These are phyloP conservation scores for Aechmea fasciata DNA, from an alignment of 176 grass and related monocot genomes.

Conservation along the genomic window DNA sequence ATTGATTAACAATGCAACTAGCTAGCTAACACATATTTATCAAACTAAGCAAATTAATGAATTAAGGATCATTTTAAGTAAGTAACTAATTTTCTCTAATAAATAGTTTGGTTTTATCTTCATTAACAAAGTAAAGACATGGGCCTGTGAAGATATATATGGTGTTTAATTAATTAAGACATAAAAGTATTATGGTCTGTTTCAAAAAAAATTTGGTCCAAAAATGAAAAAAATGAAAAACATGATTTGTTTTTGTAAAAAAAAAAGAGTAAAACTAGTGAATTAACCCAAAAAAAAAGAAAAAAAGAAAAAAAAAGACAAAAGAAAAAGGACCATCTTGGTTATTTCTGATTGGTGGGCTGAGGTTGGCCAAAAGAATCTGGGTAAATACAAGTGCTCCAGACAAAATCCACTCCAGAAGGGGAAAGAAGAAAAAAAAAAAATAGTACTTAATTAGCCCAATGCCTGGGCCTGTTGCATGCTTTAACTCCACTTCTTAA, in stretches of 20 bases:
- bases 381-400: constrained; percentile 24
- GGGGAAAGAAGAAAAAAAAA: not conserved
- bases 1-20: no score
- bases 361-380: constrained; percentile 18
- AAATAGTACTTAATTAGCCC: not conserved
- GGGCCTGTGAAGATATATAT: no score
- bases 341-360: constrained; percentile 8
- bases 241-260: not conserved
- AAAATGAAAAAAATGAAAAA: no score
- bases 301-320: not conserved
- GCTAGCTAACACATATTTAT: no score
- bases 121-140: no score
- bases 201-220: no score
- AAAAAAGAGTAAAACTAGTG: not conserved
- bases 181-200: no score
- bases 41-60: no score
- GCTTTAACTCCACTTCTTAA: not conserved
- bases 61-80: no score
- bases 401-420: constrained; percentile 18
- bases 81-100: no score
- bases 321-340: not conserved
- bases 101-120: no score
- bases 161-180: no score
- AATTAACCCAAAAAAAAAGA: not conserved
- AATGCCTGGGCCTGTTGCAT: not conserved